These are phyloP conservation scores for Pseudogymnoascus sp. DNA, from an alignment of 2,329 filamentous ascomycete species.

Conservation along the genomic window DNA sequence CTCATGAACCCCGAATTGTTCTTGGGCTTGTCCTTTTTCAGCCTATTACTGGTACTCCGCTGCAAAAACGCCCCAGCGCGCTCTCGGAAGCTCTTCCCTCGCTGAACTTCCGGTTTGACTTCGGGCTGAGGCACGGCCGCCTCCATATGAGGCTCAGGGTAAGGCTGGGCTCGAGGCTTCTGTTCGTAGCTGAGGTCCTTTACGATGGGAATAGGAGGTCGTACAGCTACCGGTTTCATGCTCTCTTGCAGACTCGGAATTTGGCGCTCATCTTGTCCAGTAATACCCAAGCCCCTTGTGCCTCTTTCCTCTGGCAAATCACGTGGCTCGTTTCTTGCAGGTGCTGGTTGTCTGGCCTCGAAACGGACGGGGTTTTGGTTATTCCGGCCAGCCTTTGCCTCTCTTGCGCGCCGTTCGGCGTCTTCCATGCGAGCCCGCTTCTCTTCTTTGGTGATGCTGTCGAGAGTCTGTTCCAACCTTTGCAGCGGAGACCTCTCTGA, in stretches of 20 bases:
- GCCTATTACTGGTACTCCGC: slow-evolving; percentile 50
- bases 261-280: neutral
- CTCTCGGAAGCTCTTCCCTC: slow-evolving; percentile 56
- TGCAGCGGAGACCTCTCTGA: slow-evolving; percentile 85
- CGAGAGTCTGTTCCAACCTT: slow-evolving; percentile 82
- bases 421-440: slow-evolving; percentile 79
- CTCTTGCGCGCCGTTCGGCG: slow-evolving; percentile 66
- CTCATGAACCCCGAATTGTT: neutral
- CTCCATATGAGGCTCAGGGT: neutral
- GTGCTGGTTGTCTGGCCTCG: slow-evolving; percentile 25
- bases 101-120: slow-evolving; percentile 28
- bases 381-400: slow-evolving; percentile 34
- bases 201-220: slow-evolving; percentile 13
- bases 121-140: neutral
- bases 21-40: slow-evolving; percentile 41
- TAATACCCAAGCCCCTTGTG: neutral
- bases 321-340: slow-evolving; percentile 22
- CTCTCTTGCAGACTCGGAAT: slow-evolving; percentile 19
- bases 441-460: slow-evolving; percentile 92
- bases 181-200: slow-evolving; percentile 17
- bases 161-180: neutral
- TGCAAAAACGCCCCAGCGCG: slow-evolving; percentile 36
- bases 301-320: slow-evolving; percentile 21
- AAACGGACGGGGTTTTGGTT: slow-evolving; percentile 28
- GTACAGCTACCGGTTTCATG: slow-evolving; percentile 17